Conservation (phyloP, 768 basidiomycete genomes). For the Pleurotus tuoliensis region DNA sequence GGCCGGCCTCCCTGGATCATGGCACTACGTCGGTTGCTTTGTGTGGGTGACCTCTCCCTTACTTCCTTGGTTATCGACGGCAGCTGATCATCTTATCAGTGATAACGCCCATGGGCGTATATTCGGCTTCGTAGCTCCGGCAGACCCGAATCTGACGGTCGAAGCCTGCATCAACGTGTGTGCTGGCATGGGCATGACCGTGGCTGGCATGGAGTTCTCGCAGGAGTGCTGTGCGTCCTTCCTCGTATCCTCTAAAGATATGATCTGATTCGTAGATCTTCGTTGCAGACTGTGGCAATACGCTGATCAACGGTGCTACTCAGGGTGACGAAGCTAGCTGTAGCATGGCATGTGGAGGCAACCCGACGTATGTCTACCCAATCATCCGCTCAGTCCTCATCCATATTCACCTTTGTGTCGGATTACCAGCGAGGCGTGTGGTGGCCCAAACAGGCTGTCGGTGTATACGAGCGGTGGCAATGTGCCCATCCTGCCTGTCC, state of each 20-base stretch:
- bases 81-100: slow-evolving; percentile 17
- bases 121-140: slow-evolving; percentile 34
- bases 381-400: not conserved
- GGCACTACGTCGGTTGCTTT: slow-evolving; percentile 64
- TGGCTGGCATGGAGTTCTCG: slow-evolving; percentile 68
- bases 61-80: no score
- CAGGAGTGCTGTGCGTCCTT: slow-evolving; percentile 43
- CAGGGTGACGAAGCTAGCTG: slow-evolving; percentile 48
- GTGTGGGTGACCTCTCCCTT: slow-evolving; percentile 38
- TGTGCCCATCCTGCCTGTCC: slow-evolving; percentile 56
- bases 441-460: slow-evolving; percentile 66
- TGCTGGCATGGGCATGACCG: slow-evolving; percentile 46
- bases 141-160: slow-evolving; percentile 41
- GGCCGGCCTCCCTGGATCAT: slow-evolving; percentile 47
- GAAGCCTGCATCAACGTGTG: slow-evolving; percentile 63
- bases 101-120: slow-evolving; percentile 67
- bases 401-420: not conserved
- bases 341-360: slow-evolving; percentile 73
- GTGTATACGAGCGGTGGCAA: slow-evolving; percentile 54
- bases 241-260: not conserved
- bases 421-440: slow-evolving; percentile 58
- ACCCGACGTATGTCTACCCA: slow-evolving; percentile 45
- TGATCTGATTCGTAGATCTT: not conserved
- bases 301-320: slow-evolving; percentile 58
- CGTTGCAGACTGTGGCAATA: slow-evolving; percentile 63